Conservation (phyloP, 495 filamentous ascomycete species). For the Aspergillus wentii region DNA sequence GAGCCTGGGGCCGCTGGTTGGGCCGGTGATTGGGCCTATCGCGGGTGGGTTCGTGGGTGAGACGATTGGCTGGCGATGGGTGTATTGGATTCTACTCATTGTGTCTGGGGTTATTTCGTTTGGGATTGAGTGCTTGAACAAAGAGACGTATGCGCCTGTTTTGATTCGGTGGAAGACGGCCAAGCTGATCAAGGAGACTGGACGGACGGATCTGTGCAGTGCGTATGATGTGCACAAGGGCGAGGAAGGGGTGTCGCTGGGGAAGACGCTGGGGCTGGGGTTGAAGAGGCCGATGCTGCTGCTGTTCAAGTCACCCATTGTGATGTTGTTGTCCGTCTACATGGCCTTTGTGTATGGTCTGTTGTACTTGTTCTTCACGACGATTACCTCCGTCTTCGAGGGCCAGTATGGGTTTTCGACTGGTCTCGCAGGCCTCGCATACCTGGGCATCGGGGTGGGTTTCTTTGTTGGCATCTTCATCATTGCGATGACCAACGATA, state of each 20-base stretch:
- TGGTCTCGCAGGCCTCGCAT: constrained; percentile 55
- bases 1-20: constrained; percentile 46
- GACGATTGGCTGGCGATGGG: constrained; percentile 53
- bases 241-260: constrained; percentile 5
- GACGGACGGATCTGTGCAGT: constrained; percentile 36
- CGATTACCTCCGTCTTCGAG: constrained; percentile 59
- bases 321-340: constrained; percentile 50
- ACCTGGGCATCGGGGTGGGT: constrained; percentile 56
- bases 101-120: constrained; percentile 30
- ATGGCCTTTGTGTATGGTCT: constrained; percentile 61
- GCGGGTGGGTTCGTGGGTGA: constrained; percentile 52
- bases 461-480: constrained; percentile 43
- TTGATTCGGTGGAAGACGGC: constrained; percentile 45
- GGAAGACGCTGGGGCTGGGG: constrained; percentile 29
- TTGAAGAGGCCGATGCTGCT: constrained; percentile 43
- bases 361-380: constrained; percentile 63
- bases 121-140: constrained; percentile 43
- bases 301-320: constrained; percentile 43
- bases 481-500: constrained; percentile 50
- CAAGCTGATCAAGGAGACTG: constrained; percentile 35
- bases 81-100: constrained; percentile 59
- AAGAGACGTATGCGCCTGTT: constrained; percentile 47
- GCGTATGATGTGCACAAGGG: constrained; percentile 29
- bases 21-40: constrained; percentile 47
- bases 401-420: constrained; percentile 50